Conservation (phyloP, 805 yeast species). For the Wickerhamia fluorescens region DNA sequence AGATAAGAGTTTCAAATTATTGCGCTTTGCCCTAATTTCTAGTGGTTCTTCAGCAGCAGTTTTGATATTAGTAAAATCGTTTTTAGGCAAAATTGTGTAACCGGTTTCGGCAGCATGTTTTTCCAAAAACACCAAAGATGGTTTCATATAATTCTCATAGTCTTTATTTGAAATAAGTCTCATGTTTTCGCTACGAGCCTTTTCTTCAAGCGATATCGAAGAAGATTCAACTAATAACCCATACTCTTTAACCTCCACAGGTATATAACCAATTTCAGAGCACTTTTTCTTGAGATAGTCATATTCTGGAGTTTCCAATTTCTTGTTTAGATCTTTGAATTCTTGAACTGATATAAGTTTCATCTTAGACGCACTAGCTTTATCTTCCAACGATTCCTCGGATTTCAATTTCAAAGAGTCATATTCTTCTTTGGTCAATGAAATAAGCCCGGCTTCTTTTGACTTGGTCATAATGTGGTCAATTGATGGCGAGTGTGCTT, state of each 20-base stretch:
- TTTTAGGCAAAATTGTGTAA: conserved; percentile 4
- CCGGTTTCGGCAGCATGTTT: conserved; percentile 7
- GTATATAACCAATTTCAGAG: conserved; percentile 1
- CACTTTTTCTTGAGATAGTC: conserved; percentile 1
- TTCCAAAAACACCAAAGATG: conserved; percentile 6
- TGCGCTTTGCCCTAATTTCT: conserved; percentile 7
- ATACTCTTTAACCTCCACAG: conserved; percentile 1
- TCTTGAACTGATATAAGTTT: not conserved
- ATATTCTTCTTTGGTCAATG: not conserved
- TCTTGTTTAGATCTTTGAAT: not conserved
- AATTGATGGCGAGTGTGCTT: conserved; percentile 7
- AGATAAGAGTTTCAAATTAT: conserved; percentile 5
- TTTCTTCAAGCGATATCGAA: conserved; percentile 1
- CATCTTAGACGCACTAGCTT: not conserved
- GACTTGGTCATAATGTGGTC: conserved; percentile 7
- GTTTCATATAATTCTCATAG: conserved; percentile 3
- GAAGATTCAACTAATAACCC: not conserved
- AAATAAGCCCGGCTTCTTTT: conserved; percentile 4
- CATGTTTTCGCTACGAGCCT: conserved; percentile 1
- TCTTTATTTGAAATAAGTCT: conserved; percentile 2
- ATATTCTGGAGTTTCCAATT: not conserved
- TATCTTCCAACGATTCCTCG: conserved; percentile 1
- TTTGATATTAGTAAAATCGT: conserved; percentile 2
- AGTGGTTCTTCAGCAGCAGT: conserved; percentile 9
- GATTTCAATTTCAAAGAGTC: not conserved